Conservation (phyloP, 768 basidiomycete species). For the Phanerochaete carnosa region DNA sequence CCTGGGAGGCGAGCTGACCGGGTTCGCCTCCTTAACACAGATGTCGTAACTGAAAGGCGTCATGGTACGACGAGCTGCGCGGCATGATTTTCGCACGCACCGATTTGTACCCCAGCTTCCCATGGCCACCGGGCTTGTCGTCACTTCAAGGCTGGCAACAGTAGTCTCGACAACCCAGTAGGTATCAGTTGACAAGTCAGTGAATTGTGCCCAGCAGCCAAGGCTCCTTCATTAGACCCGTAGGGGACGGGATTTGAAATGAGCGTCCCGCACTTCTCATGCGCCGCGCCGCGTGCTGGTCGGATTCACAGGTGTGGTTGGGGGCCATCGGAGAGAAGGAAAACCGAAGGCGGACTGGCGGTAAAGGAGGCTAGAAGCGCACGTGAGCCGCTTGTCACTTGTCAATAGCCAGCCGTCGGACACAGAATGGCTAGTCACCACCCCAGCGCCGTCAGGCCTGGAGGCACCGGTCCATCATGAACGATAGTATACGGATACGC, state of each 20-base stretch:
- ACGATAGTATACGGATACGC: background rate
- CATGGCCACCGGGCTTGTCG: background rate
- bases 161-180: background rate
- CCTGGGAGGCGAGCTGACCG: slow-evolving; percentile 7
- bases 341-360: background rate
- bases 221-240: background rate
- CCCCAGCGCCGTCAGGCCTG: background rate
- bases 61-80: background rate
- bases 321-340: background rate
- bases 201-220: background rate
- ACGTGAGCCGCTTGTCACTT: background rate
- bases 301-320: background rate
- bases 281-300: background rate
- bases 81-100: background rate
- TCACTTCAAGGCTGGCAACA: background rate
- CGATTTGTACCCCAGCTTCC: background rate
- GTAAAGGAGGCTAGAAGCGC: background rate
- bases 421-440: background rate
- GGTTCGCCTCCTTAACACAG: background rate
- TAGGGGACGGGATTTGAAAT: background rate
- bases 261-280: background rate
- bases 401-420: background rate
- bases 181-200: slow-evolving; percentile 2
- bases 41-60: slow-evolving; percentile 6
- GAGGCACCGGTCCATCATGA: background rate